Evolutionary conservation across 2,329 filamentous ascomycete genomes (phyloP).

Genomic region (Colletotrichum spinosum): DNA sequence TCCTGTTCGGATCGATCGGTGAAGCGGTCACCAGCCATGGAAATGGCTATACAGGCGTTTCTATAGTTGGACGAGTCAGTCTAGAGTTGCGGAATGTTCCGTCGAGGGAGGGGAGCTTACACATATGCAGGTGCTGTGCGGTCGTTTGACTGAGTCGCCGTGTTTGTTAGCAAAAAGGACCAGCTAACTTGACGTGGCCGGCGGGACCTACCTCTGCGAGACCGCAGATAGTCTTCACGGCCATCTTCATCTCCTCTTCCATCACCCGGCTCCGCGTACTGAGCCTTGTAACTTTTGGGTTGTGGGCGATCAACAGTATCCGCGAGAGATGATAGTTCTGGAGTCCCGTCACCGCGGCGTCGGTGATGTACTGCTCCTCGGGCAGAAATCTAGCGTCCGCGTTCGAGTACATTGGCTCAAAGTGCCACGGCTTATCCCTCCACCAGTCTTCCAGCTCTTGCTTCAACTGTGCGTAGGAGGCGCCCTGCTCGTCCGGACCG

Average conservation of each 20-base stretch:
- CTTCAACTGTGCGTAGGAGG: slow-evolving; percentile 39
- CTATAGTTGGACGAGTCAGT: slow-evolving; percentile 18
- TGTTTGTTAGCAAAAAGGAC: too few species aligned
- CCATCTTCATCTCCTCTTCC: slow-evolving; percentile 45
- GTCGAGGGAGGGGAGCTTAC: slow-evolving; percentile 4
- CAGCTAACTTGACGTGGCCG: neutral
- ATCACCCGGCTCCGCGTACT: slow-evolving; percentile 42
- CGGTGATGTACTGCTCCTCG: slow-evolving; percentile 43
- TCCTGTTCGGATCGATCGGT: slow-evolving; percentile 50
- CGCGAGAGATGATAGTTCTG: slow-evolving; percentile 44
- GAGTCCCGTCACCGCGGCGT: slow-evolving; percentile 44
- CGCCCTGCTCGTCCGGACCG: slow-evolving; percentile 41
- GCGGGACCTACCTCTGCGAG: slow-evolving; percentile 42
- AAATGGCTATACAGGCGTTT: slow-evolving; percentile 44
- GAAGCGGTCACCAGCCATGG: slow-evolving; percentile 53
- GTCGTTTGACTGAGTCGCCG: slow-evolving; percentile 21
- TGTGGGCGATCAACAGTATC: slow-evolving; percentile 44
- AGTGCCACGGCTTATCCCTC: slow-evolving; percentile 44
- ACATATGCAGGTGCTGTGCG: slow-evolving; percentile 29
- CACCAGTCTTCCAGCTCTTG: slow-evolving; percentile 44
- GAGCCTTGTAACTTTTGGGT: slow-evolving; percentile 42
- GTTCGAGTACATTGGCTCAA: slow-evolving; percentile 36
- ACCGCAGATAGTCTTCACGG: slow-evolving; percentile 44
- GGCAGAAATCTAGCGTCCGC: slow-evolving; percentile 39
- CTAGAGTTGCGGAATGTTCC: neutral